Evolutionary conservation across 768 basidiomycete genomes (phyloP).

Genomic region (Boletus eberwhitei): DNA sequence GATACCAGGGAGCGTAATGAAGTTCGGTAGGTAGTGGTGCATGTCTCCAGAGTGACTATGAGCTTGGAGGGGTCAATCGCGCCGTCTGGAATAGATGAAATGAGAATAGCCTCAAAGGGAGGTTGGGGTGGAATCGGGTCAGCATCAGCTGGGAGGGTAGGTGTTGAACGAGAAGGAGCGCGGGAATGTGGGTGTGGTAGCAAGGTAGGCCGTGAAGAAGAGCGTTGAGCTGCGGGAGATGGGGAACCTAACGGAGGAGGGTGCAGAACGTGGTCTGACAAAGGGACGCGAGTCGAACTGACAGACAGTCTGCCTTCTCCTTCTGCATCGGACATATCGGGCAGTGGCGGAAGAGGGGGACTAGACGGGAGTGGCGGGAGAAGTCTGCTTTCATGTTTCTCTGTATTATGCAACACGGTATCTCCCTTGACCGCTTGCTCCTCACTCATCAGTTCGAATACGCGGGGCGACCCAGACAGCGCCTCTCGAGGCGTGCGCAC

Average conservation of each 20-base stretch:
- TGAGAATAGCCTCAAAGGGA: constrained; percentile 63
- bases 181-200: constrained; percentile 20
- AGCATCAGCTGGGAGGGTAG: constrained; percentile 46
- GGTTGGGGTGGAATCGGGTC: constrained; percentile 45
- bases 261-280: constrained; percentile 26
- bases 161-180: constrained; percentile 45
- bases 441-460: constrained; percentile 6
- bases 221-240: constrained; percentile 29
- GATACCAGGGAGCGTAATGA: constrained; percentile 65
- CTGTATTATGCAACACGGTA: constrained; percentile 8
- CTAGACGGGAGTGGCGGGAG: constrained; percentile 33
- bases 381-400: constrained; percentile 17
- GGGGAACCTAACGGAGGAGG: constrained; percentile 34
- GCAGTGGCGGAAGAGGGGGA: constrained; percentile 56
- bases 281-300: constrained; percentile 21
- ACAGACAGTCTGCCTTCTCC: not conserved
- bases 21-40: constrained; percentile 61
- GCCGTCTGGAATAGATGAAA: constrained; percentile 52
- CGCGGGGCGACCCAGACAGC: constrained; percentile 36
- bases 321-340: constrained; percentile 19
- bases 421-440: constrained; percentile 10
- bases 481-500: constrained; percentile 83
- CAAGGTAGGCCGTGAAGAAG: constrained; percentile 34
- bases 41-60: constrained; percentile 73
- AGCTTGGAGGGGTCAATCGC: constrained; percentile 54